A percentile compares a stretch with the other conserved stretches of the same genome.
These are phyloP conservation scores for Fusarium sp. DNA, from an alignment of 2,329 filamentous ascomycete genomes.

Conservation along the genomic window DNA sequence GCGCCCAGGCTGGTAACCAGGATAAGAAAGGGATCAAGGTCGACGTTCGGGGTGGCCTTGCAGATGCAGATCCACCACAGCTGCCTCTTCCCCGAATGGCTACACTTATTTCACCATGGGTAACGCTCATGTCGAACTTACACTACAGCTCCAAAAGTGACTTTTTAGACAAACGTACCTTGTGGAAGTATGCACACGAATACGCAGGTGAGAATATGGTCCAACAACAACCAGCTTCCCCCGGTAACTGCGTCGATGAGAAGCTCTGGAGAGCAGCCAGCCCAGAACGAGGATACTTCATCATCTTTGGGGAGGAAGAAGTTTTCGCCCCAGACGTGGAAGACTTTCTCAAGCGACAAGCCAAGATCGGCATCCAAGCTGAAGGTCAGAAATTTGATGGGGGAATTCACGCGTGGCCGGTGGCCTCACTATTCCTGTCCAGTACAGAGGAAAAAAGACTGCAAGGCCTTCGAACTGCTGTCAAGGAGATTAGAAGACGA, in stretches of 20 bases:
- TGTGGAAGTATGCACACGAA: constrained; percentile 76
- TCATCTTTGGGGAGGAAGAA: constrained; percentile 81
- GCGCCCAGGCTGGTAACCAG: constrained; percentile 47
- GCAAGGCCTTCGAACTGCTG: constrained; percentile 60
- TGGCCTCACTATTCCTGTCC: constrained; percentile 71
- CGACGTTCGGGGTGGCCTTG: constrained; percentile 19
- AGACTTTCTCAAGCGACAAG: constrained; percentile 66
- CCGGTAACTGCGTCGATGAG: constrained; percentile 74
- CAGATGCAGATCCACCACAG: constrained; percentile 25
- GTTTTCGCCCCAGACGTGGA: constrained; percentile 79
- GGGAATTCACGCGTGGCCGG: constrained; percentile 85
- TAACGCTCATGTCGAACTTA: constrained; percentile 74
- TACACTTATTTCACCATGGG: constrained; percentile 84
- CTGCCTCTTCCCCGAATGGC: constrained; percentile 62
- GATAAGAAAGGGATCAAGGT: constrained; percentile 28
- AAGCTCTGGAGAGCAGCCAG: constrained; percentile 74
- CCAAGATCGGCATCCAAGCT: constrained; percentile 64
- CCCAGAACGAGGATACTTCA: constrained; percentile 73
- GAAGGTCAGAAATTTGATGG: constrained; percentile 69
- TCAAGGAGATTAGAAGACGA: constrained; percentile 52
- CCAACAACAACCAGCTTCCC: constrained; percentile 62
- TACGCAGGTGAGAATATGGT: constrained; percentile 64
- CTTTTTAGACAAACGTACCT: constrained; percentile 74
- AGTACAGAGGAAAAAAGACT: constrained; percentile 60
- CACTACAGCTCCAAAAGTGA: constrained; percentile 79